These are phyloP conservation scores for Chalciporus pseudorubinellus DNA, from an alignment of 768 basidiomycete genomes.

Conservation along the genomic window DNA sequence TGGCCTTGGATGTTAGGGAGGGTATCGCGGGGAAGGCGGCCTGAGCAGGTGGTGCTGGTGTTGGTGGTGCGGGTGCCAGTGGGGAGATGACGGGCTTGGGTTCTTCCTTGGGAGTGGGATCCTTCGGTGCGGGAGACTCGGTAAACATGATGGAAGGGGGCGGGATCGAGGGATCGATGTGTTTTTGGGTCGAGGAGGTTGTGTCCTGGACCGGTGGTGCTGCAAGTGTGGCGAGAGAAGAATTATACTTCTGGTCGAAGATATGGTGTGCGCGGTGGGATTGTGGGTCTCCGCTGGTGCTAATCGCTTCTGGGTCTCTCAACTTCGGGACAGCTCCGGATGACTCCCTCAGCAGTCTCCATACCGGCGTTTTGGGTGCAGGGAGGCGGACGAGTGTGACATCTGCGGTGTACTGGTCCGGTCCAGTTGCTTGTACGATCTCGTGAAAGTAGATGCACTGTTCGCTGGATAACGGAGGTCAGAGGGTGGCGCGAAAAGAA, in stretches of 20 bases:
- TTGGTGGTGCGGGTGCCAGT: background rate
- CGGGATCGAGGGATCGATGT: background rate
- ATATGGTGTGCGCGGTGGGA: background rate
- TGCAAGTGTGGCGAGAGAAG: background rate
- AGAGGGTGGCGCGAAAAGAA: background rate
- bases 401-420: background rate
- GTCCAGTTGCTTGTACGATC: background rate
- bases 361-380: background rate
- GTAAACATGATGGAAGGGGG: background rate
- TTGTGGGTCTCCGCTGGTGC: background rate
- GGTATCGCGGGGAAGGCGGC: background rate
- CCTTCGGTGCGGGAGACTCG: background rate
- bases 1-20: background rate
- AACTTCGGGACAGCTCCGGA: background rate
- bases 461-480: background rate
- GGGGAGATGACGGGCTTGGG: background rate
- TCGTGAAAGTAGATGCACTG: constrained; percentile 2
- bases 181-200: background rate
- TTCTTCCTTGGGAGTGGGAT: background rate
- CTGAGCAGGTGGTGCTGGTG: no score
- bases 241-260: background rate
- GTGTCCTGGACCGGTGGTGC: background rate
- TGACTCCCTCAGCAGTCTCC: constrained; percentile 5
- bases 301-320: background rate
- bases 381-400: background rate